A percentile compares a stretch with the other conserved stretches of the same genome.
Conservation (phyloP, 345 rosid species). For the Aurinia saxatilis region DNA sequence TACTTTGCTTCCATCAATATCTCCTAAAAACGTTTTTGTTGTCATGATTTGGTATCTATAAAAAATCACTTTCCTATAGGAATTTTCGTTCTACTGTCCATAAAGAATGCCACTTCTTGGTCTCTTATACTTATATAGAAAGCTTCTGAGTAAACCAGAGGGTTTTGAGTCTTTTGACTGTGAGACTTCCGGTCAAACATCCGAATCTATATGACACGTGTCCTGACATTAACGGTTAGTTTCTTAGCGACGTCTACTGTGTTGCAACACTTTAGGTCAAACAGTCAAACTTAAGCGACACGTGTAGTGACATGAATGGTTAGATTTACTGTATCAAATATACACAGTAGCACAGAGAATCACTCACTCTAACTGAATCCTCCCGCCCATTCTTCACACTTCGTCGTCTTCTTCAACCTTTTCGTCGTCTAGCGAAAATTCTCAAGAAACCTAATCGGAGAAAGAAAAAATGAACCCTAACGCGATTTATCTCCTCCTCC, state of each 20-base stretch:
- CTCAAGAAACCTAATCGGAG: conserved; percentile 14
- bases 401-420: conserved; percentile 30
- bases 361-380: conserved; percentile 22
- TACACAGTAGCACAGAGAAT: conserved; percentile 9
- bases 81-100: neutral
- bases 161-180: neutral
- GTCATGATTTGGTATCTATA: conserved; percentile 2
- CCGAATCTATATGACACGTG: neutral
- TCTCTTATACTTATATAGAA: neutral
- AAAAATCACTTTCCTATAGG: neutral
- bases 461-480: neutral
- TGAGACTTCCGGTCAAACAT: conserved; percentile 10
- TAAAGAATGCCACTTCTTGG: neutral
- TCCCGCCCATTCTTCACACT: conserved; percentile 29
- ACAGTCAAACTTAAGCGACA: neutral
- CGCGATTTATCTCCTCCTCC: conserved; percentile 17
- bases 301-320: neutral
- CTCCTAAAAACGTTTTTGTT: conserved; percentile 12
- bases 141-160: neutral
- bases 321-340: neutral
- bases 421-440: conserved; percentile 6
- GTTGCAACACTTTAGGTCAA: conserved; percentile 16
- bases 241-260: neutral
- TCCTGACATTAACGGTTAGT: neutral
- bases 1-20: conserved; percentile 4